phyloP scores from a whole-genome alignment of 2,329 filamentous ascomycete genomes.

The Colletotrichum tamarilloi region DNA sequence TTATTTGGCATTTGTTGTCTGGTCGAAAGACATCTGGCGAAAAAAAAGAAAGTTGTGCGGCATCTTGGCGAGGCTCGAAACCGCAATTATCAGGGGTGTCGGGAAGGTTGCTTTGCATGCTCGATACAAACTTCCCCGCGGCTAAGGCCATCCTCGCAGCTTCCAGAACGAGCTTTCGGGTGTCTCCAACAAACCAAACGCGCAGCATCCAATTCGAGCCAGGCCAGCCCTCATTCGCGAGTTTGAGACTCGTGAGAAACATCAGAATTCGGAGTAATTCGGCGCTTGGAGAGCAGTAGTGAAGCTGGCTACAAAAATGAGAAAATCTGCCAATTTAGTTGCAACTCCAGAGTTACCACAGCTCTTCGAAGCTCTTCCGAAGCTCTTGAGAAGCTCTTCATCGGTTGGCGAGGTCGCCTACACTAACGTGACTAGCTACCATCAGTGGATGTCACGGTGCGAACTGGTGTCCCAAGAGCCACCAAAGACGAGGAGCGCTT shows the following conservation, averaged over 20 bases:
- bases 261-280: too few species aligned
- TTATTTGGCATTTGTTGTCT: background rate
- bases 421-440: background rate
- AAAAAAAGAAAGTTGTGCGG: background rate
- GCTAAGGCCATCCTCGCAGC: background rate
- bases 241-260: background rate
- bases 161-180: background rate
- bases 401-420: constrained; percentile 5
- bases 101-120: background rate
- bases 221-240: background rate
- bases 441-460: constrained; percentile 3
- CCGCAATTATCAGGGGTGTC: background rate
- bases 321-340: background rate
- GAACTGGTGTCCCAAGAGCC: background rate
- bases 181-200: background rate
- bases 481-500: constrained; percentile 8
- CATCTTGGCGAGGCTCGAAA: constrained; percentile 4
- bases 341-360: background rate
- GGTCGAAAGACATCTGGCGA: background rate
- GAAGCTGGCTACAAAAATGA: constrained; percentile 13
- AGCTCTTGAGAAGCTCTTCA: constrained; percentile 10
- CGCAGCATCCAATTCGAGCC: background rate
- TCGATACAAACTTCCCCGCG: background rate
- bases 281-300: background rate
- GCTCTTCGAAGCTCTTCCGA: constrained; percentile 19